Evolutionary conservation across 768 basidiomycete genomes (phyloP), one percentile per base, ranked within the genome.

Genomic region (Gloeopeniophorella convolvens): DNA sequence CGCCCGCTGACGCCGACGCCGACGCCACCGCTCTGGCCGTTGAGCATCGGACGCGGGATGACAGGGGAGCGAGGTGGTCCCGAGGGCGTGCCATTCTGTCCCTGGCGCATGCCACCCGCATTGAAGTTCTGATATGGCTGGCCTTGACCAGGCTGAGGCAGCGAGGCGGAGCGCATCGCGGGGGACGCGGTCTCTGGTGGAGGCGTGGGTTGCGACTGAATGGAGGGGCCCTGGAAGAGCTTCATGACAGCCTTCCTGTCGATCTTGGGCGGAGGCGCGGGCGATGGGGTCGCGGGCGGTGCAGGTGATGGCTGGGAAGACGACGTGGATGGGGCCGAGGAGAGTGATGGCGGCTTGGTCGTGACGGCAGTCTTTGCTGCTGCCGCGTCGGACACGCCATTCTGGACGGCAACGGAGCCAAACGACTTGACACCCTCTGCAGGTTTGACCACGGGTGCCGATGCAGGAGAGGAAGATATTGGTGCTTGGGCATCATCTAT

Each of bases 401-500:
- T 69, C 43, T 75, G 72, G 35, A 70, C 71, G 48, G 68, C 61
- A 59, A 92, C 79, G 21, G 85, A 75, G 62, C 90, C 89, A 68
- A 93, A 93, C 36, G 85, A 79, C 68, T 83, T 89, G 60, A 91
- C 83, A 60, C 69, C 76, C 61, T 83, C 83, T 56, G 45, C 55
- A 40, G 80, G 72, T 72, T 82, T 85, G 63, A 80, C 72, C 57
- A 68, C 75, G 50, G 72, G 79, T 57, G 71, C 71, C 34, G 82
- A 75, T 47, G 88, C 85, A 30, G 90, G 89, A 8, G 89, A 89
- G 39, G 89, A 85, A 30, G 89, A 87, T 60, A 91, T 82, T 54
- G 83, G 76, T 45, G 88, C 82, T 58, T 71, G 66, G 10, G 75
- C 77, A 67, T 89, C 86, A 70, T 90, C 85, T 75, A 93, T 88